Base-by-base conservation (phyloP, 1,284 basidiomycete genomes). In the Moesziomyces sp. region DNA sequence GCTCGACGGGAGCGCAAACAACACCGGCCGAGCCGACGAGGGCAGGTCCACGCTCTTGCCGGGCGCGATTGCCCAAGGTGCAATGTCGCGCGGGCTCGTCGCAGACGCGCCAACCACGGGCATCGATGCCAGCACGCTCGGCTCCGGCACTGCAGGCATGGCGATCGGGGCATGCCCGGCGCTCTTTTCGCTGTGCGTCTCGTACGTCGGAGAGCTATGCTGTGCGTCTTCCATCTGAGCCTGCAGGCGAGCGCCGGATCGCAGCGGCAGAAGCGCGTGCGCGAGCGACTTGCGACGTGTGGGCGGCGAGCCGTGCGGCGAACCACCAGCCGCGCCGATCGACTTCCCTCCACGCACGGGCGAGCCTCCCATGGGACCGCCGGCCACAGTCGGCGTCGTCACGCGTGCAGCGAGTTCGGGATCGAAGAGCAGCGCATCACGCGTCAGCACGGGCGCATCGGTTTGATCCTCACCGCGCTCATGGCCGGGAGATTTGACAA, bases 371-470 rank as follows among this genome's bases (percentile, higher is more conserved):
- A 13, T 13, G 4, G 45, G 42, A 19, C 13, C 19, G 7, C 38
- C 21, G 5, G 50, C 19, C 23, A 24, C 40, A 3, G 58, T 45
- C 6, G 63, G 52, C 23, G 58, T 53, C 3, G 42, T 44, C 19
- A 62, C 62, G 11, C 58, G 40, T 1, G 58, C 56, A n/a, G 65
- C 65, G 26, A 73, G 52, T n/a, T 64, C 70, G 1, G 70, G 70
- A 24, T 73, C 70, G 30, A 73, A 73, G 16, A 68, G 64, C 48
- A 73, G 48, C 9, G 70, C 70, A n/a, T 73, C 65, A 6, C 65
- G 60, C 44, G 70, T 68, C 35, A 73, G 26, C 18, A 64, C 70
- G 6, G 64, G 64, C 6, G 52, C 43, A 23, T 60, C 53, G 9
- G 42, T 26, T 11, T 46, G 51, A 1, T 68, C 53, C 11, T 68